Percentiles rank a stretch among this genome's conserved stretches.
Conservation (phyloP, 345 rosid species). For the Geranium rotundifolium region DNA sequence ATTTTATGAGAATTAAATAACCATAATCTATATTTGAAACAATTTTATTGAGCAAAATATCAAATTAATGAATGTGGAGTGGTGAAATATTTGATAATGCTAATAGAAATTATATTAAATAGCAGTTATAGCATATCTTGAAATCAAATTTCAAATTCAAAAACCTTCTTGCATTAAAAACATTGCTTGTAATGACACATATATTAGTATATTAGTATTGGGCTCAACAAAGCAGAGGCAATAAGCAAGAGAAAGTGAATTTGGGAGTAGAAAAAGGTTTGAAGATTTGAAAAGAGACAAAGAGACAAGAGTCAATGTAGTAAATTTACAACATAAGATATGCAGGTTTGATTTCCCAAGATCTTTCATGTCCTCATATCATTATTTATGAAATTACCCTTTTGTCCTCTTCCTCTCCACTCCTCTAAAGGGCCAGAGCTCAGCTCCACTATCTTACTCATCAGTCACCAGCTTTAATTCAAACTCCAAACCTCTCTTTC, state of each 20-base stretch:
- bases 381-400: slow-evolving; percentile 8
- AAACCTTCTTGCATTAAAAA: too few species aligned
- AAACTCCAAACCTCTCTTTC: slow-evolving; percentile 12
- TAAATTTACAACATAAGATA: slow-evolving; percentile 4
- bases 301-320: slow-evolving; percentile 12
- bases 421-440: not conserved
- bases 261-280: slow-evolving; percentile 5
- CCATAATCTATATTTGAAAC: too few species aligned
- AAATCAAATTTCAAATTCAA: not conserved
- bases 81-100: too few species aligned
- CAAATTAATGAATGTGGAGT: too few species aligned
- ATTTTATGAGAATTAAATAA: too few species aligned
- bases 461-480: slow-evolving; percentile 18
- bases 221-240: not conserved
- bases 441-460: slow-evolving; percentile 1
- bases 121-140: not conserved
- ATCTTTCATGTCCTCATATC: not conserved
- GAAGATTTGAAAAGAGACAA: slow-evolving; percentile 25
- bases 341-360: slow-evolving; percentile 20
- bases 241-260: not conserved
- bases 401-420: slow-evolving; percentile 15
- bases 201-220: too few species aligned
- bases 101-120: too few species aligned
- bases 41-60: too few species aligned
- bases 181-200: too few species aligned